phyloP scores from a whole-genome alignment of 2,329 filamentous ascomycete genomes.

The Hortaea werneckii region DNA sequence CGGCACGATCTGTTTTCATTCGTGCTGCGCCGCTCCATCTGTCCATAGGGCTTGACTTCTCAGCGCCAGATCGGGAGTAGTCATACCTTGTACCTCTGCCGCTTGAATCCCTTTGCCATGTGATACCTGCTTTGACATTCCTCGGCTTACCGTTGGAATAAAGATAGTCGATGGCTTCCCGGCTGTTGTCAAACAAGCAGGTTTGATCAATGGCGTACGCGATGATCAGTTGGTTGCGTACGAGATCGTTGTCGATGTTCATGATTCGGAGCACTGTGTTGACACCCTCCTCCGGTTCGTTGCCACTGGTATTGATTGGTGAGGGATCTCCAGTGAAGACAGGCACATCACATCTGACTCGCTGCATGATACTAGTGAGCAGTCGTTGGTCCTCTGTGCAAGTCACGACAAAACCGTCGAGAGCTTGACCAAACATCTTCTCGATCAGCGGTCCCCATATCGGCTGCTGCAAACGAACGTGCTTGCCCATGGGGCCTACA shows the following conservation, averaged over 20 bases:
- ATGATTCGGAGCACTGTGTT: constrained; percentile 73
- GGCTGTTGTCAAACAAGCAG: constrained; percentile 60
- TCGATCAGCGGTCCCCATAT: constrained; percentile 83
- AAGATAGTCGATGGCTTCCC: constrained; percentile 60
- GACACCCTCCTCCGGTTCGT: constrained; percentile 58
- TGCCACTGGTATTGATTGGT: constrained; percentile 47
- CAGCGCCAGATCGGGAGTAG: constrained; percentile 38
- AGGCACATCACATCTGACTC: constrained; percentile 38
- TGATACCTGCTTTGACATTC: constrained; percentile 50
- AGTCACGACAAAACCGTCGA: constrained; percentile 74
- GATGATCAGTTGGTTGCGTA: constrained; percentile 76
- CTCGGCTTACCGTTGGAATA: constrained; percentile 37
- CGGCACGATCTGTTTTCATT: constrained; percentile 33
- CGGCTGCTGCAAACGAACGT: constrained; percentile 55
- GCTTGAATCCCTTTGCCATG: constrained; percentile 43
- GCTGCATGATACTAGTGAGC: constrained; percentile 56
- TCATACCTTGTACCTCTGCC: constrained; percentile 53
- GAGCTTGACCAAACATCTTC: constrained; percentile 55
- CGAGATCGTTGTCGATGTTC: constrained; percentile 65
- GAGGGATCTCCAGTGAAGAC: constrained; percentile 55
- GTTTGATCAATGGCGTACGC: constrained; percentile 73
- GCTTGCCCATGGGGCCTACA: constrained; percentile 71
- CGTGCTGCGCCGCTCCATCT: constrained; percentile 48
- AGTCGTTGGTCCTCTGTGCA: constrained; percentile 65
- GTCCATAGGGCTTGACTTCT: constrained; percentile 43